Percentiles rank a stretch among this genome's conserved stretches.
These are phyloP conservation scores for Asclepias syriaca DNA, from an alignment of 257 asterid genomes.

Conservation along the genomic window DNA sequence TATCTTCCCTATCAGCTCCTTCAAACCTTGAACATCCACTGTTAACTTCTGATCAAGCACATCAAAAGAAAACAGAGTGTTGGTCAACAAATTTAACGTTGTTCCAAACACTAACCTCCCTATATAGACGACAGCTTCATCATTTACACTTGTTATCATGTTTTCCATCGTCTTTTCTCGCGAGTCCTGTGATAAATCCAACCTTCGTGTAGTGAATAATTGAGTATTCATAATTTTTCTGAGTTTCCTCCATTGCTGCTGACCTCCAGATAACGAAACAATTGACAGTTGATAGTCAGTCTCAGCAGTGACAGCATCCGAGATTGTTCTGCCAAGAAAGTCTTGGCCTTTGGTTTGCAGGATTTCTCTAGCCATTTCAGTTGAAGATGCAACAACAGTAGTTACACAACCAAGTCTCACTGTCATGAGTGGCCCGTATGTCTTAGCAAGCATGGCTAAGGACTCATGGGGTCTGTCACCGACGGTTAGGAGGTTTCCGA, in stretches of 20 bases:
- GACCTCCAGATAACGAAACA: constrained; percentile 22
- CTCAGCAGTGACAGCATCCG: constrained; percentile 27
- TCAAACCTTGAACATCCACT: constrained; percentile 16
- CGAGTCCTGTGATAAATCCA: constrained; percentile 20
- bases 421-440: constrained; percentile 30
- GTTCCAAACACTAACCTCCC: constrained; percentile 27
- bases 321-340: constrained; percentile 27
- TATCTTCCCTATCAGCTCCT: constrained; percentile 18
- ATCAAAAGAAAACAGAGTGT: constrained; percentile 26
- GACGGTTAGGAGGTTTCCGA: constrained; percentile 25
- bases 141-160: constrained; percentile 11
- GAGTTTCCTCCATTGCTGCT: constrained; percentile 23
- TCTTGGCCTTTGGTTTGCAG: constrained; percentile 21
- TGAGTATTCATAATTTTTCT: constrained; percentile 22
- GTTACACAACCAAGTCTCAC: constrained; percentile 24
- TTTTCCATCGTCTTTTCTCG: constrained; percentile 16
- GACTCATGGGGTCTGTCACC: constrained; percentile 29
- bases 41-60: constrained; percentile 22
- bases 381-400: constrained; percentile 24
- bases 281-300: constrained; percentile 21
- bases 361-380: constrained; percentile 26
- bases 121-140: constrained; percentile 11
- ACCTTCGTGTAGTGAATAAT: constrained; percentile 18
- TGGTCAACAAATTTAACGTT: constrained; percentile 23
- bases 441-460: constrained; percentile 22